Evolutionary conservation across 2,329 filamentous ascomycete species (phyloP), one percentile per base, ranked within the genome.

Genomic region (Hypoxylon sp.): DNA sequence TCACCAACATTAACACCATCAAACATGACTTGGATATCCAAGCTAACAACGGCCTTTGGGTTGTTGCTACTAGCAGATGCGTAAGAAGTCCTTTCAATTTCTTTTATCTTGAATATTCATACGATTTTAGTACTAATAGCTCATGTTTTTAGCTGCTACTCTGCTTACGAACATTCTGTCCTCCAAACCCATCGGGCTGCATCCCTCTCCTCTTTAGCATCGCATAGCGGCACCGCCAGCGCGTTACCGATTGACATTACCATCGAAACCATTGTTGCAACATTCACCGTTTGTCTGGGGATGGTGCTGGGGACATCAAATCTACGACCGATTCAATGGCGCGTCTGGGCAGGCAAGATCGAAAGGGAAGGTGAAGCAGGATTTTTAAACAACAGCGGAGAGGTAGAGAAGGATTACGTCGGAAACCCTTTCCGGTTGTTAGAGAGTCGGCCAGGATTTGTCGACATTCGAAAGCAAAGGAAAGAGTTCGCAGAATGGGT

Each of bases 131-230:
- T 61, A 25, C 60, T 45, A 31, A 34, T 27, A 53, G 59, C 38
- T 55, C 35, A 16, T 51, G 36, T 42, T 26, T 49, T 44, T 69
- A 99, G 94, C 59, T 95, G 92, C 75, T 99, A 97, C 75, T 99
- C 94, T 41, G 91, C 92, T 35, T 89, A 96, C 73, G 94, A 99
- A 75, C 90, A 96, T 75, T 88, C 90, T 5, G 79, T 86, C 15
- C 82, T 96, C 38, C 83, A 86, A 62, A 82, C 86, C 47, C 78
- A 79, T 61, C 73, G 74, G 44, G 69, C 71, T 42, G 75, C 78
- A 40, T 76, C 78, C 23, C 71, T 78, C 43, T 69, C 75, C 31
- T 73, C 76, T 20, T 69, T 77, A 30, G 66, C 74, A 17, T 70
- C 78, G 3, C 72, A 76, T 20, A 65, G 73, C 13, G 66, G 74